Evolutionary conservation across 345 rosid genomes (phyloP), one percentile per base, ranked within the genome.

Genomic region (Eucalyptus sp.): DNA sequence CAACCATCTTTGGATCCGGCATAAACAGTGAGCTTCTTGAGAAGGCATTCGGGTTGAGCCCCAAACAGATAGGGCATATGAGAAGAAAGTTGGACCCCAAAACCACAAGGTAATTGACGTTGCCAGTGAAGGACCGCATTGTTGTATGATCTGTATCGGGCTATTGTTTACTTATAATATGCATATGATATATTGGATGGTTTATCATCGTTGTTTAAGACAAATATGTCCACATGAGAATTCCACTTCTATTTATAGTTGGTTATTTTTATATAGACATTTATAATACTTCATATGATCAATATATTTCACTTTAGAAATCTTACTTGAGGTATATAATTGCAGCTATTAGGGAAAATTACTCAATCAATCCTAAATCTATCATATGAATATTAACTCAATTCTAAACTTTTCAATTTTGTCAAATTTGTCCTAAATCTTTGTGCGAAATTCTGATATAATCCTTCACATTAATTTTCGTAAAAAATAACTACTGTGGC

Each of bases 1-100:
- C 86, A 54, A 88, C 90, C 49, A 17, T 89, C 16, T 89, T 89
- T 51, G 90, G 90, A 15, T 89, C 90, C 43, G 90, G 90, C 31
- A 89, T 89, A 25, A 49, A 87, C 3, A 80, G 68, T 48, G 64
- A 87, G 84, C 90, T 89, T 41, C 86, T 89, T 60, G 89, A 89
- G 89, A 89, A 86, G 90, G 90, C 90, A 18, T 89, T 89, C 37
- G 88, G 90, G 86, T 50, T 89, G 88, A 86, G 52, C 71, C 51
- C 90, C n/a, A 89, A 44, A 62, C 88, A 89, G 86, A 71, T 89
- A 37, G 76, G 88, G 85, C 27, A 79, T 22, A 89, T 89, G 90
- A 89, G 88, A 56, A 89, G 86, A 62, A 89, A 50, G 71, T 43
- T 89, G 46, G 88, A 86, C 27, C 90, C 90, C 18, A 89, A 86